phyloP scores from a whole-genome alignment of 257 asterid genomes.

The Nicotiana otophora region DNA sequence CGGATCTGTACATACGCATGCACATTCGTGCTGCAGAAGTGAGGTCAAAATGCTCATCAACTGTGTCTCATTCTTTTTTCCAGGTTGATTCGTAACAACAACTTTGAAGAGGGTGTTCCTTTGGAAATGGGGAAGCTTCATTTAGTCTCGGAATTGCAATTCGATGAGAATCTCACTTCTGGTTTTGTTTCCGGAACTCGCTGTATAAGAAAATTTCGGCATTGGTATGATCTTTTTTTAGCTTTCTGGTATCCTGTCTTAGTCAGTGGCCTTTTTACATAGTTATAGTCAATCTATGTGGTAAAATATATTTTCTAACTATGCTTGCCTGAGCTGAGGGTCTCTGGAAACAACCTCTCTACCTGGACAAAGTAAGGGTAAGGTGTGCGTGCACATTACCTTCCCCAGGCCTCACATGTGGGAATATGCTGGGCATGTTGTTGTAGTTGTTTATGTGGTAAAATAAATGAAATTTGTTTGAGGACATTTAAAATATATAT shows the following conservation, averaged over 20 bases:
- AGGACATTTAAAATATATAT: too few species aligned
- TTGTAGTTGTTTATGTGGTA: too few species aligned
- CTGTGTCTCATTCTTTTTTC: background rate
- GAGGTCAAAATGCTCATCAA: background rate
- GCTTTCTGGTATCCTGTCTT: background rate
- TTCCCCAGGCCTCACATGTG: too few species aligned
- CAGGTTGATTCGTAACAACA: slow-evolving; percentile 75
- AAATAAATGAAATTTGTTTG: too few species aligned
- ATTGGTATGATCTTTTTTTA: slow-evolving; percentile 41
- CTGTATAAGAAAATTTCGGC: slow-evolving; percentile 69
- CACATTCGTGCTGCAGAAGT: background rate
- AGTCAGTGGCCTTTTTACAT: background rate
- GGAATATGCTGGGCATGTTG: too few species aligned
- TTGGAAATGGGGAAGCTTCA: slow-evolving; percentile 62
- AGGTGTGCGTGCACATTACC: too few species aligned
- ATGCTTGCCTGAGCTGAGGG: too few species aligned
- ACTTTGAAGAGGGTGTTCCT: slow-evolving; percentile 63
- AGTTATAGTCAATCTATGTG: background rate
- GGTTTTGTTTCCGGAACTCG: slow-evolving; percentile 39
- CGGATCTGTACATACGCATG: background rate
- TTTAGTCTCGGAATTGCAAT: slow-evolving; percentile 48
- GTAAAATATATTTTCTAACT: too few species aligned
- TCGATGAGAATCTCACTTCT: slow-evolving; percentile 47
- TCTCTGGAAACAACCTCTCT: too few species aligned
- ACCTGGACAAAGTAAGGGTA: too few species aligned